phyloP scores from a whole-genome alignment of 2,329 filamentous ascomycete genomes.

The Penicillium brevicompactum region DNA sequence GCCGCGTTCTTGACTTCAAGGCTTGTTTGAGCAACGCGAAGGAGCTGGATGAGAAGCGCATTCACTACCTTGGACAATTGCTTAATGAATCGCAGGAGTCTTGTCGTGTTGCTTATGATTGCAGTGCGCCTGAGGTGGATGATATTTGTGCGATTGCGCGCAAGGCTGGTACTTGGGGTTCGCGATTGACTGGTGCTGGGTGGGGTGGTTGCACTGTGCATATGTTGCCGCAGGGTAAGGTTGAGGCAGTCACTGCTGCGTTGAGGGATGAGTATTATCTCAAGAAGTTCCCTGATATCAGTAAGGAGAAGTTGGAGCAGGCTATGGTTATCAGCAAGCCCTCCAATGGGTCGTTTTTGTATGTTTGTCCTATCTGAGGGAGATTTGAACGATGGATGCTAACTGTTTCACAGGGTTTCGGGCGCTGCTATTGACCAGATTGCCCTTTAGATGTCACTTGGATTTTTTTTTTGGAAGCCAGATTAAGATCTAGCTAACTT shows the following conservation, averaged over 20 bases:
- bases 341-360: constrained; percentile 48
- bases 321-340: constrained; percentile 90
- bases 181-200: constrained; percentile 85
- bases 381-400: constrained; percentile 4
- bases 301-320: constrained; percentile 70
- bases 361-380: constrained; percentile 20
- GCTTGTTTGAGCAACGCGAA: constrained; percentile 64
- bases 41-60: constrained; percentile 65
- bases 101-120: constrained; percentile 85
- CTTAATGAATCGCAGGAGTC: constrained; percentile 90
- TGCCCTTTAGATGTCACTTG: constrained; percentile 22
- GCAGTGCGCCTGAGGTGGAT: constrained; percentile 91
- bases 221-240: constrained; percentile 80
- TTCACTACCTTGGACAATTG: constrained; percentile 72
- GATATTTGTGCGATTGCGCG: constrained; percentile 79
- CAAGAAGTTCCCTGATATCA: constrained; percentile 68
- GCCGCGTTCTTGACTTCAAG: constrained; percentile 82
- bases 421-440: constrained; percentile 41
- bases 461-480: too few relatives aligned
- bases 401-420: constrained; percentile 33
- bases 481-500: too few relatives aligned
- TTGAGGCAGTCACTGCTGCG: constrained; percentile 74
- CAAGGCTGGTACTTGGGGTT: constrained; percentile 78
- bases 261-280: constrained; percentile 82
- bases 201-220: constrained; percentile 98